Base-by-base conservation (phyloP, 73 alveolate genomes). In the Stentor roeselii region DNA sequence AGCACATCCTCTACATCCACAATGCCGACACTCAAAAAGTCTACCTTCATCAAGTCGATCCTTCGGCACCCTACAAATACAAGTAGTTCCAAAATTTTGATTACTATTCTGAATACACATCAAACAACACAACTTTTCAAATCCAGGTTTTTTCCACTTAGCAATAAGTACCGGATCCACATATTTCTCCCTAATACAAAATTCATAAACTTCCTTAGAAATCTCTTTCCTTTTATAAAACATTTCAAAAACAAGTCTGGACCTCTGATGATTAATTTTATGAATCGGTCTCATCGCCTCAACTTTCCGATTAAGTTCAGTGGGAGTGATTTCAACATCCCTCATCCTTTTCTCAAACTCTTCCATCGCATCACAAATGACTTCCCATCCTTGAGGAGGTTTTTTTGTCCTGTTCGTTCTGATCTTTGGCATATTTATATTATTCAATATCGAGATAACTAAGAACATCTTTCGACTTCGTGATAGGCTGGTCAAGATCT, bases 1-100 rank as follows among this genome's bases (percentile, higher is more conserved):
- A 38, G 99, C 99, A 90, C 99, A 97, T 60, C 99, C 99, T 42
- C 98, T 94, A 85, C 99, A 97, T 41, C 99, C 99, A 78, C 99
- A 97, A 59, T 93, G 95, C 80, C 92, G 94, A 88, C 99, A 97
- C 92, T 97, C 98, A 83, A 96, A 95, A 76, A 89, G 89, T 89
- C 95, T 95, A n/a, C 94, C 98, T 88, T 91, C 98, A 86, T 97
- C 99, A 82, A 96, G 89, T 41, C 92, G 82, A 37, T 95, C 95
- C 88, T 97, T 96, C n/a, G 99, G 99, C 4, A 96, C 99, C 85
- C 99, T 90, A 78, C 99, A 98, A 21, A 96, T 93, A 86, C 99
- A 98, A 30, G 98, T 89, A 40, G 96, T 93, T 50, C 98, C 95
- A 85, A 88, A 95, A 75, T 92, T 91, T 75, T 92, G 96, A 78